phyloP scores from a whole-genome alignment of 202 grass and related monocot genomes.

The Schoenoplectus tabernaemontani region DNA sequence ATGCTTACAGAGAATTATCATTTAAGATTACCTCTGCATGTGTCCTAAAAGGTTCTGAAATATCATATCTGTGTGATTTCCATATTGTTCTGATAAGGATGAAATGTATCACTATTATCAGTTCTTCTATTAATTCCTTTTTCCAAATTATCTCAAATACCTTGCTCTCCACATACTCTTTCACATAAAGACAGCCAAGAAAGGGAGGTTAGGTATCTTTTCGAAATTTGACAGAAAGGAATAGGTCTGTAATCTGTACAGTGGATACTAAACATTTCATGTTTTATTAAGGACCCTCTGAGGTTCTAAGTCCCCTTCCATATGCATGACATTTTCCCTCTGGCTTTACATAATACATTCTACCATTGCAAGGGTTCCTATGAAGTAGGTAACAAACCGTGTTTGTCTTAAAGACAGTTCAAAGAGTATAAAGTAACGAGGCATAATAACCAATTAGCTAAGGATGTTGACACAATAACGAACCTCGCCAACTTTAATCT shows the following conservation, averaged over 20 bases:
- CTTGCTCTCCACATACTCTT: background rate
- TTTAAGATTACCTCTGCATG: background rate
- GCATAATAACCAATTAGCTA: background rate
- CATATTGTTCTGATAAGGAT: background rate
- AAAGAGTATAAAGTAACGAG: background rate
- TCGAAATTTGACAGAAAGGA: background rate
- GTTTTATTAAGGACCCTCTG: background rate
- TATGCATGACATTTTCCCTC: background rate
- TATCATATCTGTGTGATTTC: background rate
- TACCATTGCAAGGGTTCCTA: background rate
- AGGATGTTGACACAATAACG: background rate
- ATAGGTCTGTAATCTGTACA: background rate
- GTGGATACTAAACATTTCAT: background rate
- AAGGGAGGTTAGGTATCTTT: background rate
- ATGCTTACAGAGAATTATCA: background rate
- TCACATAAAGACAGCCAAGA: background rate
- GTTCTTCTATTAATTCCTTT: too few relatives aligned
- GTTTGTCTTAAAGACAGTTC: background rate
- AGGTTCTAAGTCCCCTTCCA: background rate
- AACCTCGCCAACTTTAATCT: constrained; percentile 96
- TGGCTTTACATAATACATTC: background rate
- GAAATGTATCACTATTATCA: background rate
- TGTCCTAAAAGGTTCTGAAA: background rate
- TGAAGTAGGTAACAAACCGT: background rate
- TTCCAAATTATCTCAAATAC: background rate